A percentile compares a stretch with the other conserved stretches of the same genome.
Evolutionary conservation across 1,139 yeast species (phyloP).

Genomic region (Keqinozyma sinolaborantium): DNA sequence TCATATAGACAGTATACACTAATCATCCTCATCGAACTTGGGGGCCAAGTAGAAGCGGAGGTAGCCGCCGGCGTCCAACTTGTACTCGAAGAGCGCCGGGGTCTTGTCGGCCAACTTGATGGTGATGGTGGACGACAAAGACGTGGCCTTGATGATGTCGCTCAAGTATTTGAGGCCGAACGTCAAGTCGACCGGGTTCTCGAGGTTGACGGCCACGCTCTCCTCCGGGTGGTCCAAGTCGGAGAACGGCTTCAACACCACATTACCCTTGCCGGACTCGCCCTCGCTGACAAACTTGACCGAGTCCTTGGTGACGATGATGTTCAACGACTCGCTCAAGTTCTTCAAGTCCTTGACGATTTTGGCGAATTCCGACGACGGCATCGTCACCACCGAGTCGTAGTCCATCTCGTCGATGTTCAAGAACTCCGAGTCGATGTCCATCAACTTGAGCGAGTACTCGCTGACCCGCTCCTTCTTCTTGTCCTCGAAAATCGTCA

Average conservation of each 20-base stretch:
- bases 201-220: constrained; percentile 71
- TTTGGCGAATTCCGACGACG: constrained; percentile 83
- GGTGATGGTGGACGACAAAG: constrained; percentile 72
- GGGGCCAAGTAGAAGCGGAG: constrained; percentile 96
- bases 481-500: constrained; percentile 85
- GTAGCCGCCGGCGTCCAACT: constrained; percentile 84
- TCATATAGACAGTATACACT: constrained; percentile 8
- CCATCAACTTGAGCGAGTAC: constrained; percentile 90
- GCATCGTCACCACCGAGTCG: constrained; percentile 84
- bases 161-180: constrained; percentile 88
- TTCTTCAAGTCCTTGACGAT: constrained; percentile 85
- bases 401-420: constrained; percentile 93
- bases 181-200: constrained; percentile 83
- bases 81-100: constrained; percentile 93
- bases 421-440: constrained; percentile 91
- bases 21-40: constrained; percentile 88
- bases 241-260: constrained; percentile 79
- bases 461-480: constrained; percentile 90
- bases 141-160: constrained; percentile 89
- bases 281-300: constrained; percentile 91
- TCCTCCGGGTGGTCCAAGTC: constrained; percentile 79
- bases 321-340: constrained; percentile 82
- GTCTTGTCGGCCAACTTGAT: constrained; percentile 86
- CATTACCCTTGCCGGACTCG: constrained; percentile 85
- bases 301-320: constrained; percentile 86